Percentiles rank a stretch among this genome's conserved stretches.
Evolutionary conservation across 2,329 filamentous ascomycete species (phyloP).

Genomic region (Cladosporium velox): DNA sequence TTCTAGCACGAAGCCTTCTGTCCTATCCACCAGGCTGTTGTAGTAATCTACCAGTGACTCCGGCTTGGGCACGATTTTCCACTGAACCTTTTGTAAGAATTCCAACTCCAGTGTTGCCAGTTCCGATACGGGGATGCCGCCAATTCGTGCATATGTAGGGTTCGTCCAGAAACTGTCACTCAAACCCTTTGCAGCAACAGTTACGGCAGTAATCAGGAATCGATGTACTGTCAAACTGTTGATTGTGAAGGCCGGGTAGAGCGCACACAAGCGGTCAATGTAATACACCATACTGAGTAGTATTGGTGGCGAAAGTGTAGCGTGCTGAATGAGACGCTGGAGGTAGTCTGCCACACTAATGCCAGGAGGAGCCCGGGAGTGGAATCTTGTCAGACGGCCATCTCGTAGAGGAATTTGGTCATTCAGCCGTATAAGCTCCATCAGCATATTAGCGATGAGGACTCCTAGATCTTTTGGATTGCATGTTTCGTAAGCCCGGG

Average conservation of each 20-base stretch:
- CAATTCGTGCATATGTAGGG: constrained; percentile 89
- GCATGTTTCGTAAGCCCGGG: constrained; percentile 77
- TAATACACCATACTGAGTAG: constrained; percentile 99
- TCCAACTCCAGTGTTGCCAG: constrained; percentile 90
- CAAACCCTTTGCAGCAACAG: constrained; percentile 91
- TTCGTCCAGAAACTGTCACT: constrained; percentile 99
- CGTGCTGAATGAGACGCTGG: constrained; percentile 87
- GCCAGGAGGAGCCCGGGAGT: constrained; percentile 77
- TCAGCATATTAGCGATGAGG: constrained; percentile 90
- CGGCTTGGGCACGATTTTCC: constrained; percentile 94
- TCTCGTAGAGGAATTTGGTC: constrained; percentile 82
- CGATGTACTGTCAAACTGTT: constrained; percentile 95
- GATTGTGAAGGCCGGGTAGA: constrained; percentile 94
- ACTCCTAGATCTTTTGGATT: constrained; percentile 83
- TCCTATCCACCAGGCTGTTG: constrained; percentile 73
- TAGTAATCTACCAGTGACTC: constrained; percentile 95
- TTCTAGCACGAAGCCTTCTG: constrained; percentile 60
- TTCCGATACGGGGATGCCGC: constrained; percentile 86
- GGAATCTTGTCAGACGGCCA: constrained; percentile 87
- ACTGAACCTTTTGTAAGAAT: constrained; percentile 88
- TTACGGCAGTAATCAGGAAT: constrained; percentile 93
- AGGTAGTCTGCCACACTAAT: constrained; percentile 96
- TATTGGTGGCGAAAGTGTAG: constrained; percentile 87
- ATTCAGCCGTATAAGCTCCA: constrained; percentile 91
- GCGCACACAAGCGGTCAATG: constrained; percentile 88